Evolutionary conservation across 164 flowering plant species (phyloP).

Genomic region (Macadamia integrifolia): DNA sequence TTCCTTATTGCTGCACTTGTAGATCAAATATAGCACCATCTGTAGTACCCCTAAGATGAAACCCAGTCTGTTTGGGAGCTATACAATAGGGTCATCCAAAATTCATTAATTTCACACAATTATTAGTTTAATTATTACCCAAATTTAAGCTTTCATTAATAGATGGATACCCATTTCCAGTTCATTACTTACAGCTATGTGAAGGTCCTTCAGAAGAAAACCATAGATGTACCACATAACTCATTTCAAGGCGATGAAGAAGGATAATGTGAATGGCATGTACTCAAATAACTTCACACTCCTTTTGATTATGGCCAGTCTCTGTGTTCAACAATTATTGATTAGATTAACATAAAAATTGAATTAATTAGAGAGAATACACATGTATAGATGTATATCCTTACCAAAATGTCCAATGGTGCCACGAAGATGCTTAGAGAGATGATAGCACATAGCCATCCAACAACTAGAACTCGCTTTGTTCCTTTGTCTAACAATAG

Average conservation of each 20-base stretch:
- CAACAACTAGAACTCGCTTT: slow-evolving; percentile 40
- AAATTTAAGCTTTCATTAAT: background rate
- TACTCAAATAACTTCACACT: slow-evolving; percentile 45
- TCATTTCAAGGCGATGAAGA: slow-evolving; percentile 59
- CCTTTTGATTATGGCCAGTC: slow-evolving; percentile 55
- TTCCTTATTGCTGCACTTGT: slow-evolving; percentile 26
- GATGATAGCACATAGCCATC: slow-evolving; percentile 64
- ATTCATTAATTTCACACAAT: background rate
- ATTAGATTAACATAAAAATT: too few relatives aligned
- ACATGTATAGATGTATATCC: background rate
- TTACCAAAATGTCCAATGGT: slow-evolving; percentile 72
- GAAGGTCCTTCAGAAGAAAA: slow-evolving; percentile 40
- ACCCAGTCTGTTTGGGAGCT: slow-evolving; percentile 63
- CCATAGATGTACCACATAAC: slow-evolving; percentile 74
- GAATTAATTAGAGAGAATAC: too few relatives aligned
- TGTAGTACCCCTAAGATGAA: slow-evolving; percentile 55
- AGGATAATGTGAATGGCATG: slow-evolving; percentile 63
- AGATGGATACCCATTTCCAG: too few relatives aligned
- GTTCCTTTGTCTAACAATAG: slow-evolving; percentile 31
- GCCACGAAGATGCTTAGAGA: slow-evolving; percentile 64
- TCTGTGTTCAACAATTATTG: slow-evolving; percentile 22
- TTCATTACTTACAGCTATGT: slow-evolving; percentile 42
- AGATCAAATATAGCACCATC: slow-evolving; percentile 51
- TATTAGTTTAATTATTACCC: background rate
- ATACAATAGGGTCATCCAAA: background rate